Evolutionary conservation across 2,329 filamentous ascomycete species (phyloP).

Genomic region (Cladobotryum mycophilum): DNA sequence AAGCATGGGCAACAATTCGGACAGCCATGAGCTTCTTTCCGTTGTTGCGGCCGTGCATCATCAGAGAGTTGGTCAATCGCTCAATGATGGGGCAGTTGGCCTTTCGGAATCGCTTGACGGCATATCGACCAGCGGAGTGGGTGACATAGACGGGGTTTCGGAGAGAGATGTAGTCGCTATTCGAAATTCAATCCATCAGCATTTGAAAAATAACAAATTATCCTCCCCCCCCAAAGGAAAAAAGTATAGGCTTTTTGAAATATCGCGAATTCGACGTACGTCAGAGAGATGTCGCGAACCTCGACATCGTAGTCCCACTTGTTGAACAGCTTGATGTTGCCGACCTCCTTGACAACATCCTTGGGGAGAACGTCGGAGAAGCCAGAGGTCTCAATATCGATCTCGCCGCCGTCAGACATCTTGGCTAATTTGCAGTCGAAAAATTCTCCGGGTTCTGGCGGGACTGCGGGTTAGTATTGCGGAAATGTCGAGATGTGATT

Average conservation of each 20-base stretch:
- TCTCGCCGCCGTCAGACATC: slow-evolving; percentile 94
- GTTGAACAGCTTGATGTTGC: slow-evolving; percentile 94
- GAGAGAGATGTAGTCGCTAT: slow-evolving; percentile 99
- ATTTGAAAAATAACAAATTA: slow-evolving; percentile 12
- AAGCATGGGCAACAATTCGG: slow-evolving; percentile 96
- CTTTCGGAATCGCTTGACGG: slow-evolving; percentile 99
- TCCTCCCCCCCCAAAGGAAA: neutral
- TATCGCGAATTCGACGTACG: slow-evolving; percentile 53
- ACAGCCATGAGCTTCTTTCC: slow-evolving; percentile 99
- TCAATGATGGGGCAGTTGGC: slow-evolving; percentile 99
- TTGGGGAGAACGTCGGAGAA: slow-evolving; percentile 82
- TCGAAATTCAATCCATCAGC: slow-evolving; percentile 26
- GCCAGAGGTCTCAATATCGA: slow-evolving; percentile 77
- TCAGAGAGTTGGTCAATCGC: slow-evolving; percentile 99
- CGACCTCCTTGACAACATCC: slow-evolving; percentile 84
- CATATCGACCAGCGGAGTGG: slow-evolving; percentile 98
- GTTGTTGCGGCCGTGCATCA: slow-evolving; percentile 99
- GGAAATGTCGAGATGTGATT: slow-evolving; percentile 32
- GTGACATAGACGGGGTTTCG: slow-evolving; percentile 98
- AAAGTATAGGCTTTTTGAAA: neutral
- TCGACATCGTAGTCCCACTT: slow-evolving; percentile 99
- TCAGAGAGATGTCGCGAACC: slow-evolving; percentile 99
- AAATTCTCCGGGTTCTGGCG: slow-evolving; percentile 28
- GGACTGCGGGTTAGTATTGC: slow-evolving; percentile 32
- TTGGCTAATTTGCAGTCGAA: slow-evolving; percentile 43